Evolutionary conservation across 768 basidiomycete species (phyloP).

Genomic region (Rhodotorula toruloides): DNA sequence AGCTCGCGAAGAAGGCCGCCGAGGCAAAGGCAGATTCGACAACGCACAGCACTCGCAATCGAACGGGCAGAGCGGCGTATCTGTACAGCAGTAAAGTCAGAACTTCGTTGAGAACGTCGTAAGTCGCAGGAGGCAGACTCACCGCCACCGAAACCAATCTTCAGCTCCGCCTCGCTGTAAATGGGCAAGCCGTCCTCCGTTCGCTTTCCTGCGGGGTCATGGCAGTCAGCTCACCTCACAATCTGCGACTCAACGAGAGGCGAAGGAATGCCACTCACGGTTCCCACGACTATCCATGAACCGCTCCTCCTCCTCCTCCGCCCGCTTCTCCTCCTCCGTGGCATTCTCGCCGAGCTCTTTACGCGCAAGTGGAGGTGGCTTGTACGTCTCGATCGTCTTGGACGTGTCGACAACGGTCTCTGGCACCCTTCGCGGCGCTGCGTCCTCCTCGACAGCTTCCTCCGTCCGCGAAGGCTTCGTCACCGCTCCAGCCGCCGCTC

Average conservation of each 20-base stretch:
- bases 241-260: not conserved
- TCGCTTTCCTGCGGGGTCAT: conserved; percentile 20
- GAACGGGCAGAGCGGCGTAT: conserved; percentile 41
- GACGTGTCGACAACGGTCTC: conserved; percentile 32
- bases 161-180: conserved; percentile 39
- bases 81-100: not conserved
- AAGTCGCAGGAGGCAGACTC: not conserved
- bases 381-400: conserved; percentile 28
- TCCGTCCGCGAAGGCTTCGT: too few species aligned
- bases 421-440: conserved; percentile 10
- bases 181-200: conserved; percentile 43
- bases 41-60: conserved; percentile 42
- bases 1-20: too few species aligned
- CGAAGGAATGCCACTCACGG: conserved; percentile 11
- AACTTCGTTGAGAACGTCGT: fast-evolving
- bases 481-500: not conserved
- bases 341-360: conserved; percentile 17
- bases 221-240: too few species aligned
- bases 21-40: too few species aligned
- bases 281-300: conserved; percentile 37
- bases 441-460: not conserved
- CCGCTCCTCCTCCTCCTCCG: conserved; percentile 28
- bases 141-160: conserved; percentile 41
- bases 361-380: not conserved
- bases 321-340: conserved; percentile 24